Conservation (phyloP, 2,329 filamentous ascomycete species). For the Grosmannia serpens region DNA sequence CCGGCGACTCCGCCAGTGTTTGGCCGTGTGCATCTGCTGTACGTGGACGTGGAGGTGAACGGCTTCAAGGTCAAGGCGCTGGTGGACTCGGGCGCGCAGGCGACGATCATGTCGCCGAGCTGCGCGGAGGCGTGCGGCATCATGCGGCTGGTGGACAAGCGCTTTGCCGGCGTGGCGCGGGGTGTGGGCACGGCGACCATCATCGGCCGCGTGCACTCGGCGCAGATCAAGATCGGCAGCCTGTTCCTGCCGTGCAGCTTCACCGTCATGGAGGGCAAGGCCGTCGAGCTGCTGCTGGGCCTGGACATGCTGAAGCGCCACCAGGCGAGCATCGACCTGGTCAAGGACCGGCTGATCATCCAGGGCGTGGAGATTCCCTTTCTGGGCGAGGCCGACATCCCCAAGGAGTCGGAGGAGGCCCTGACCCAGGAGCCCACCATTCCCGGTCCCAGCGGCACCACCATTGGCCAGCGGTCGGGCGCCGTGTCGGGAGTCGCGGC, state of each 20-base stretch:
- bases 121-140: constrained; percentile 90
- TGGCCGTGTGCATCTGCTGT: constrained; percentile 88
- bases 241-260: constrained; percentile 88
- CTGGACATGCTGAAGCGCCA: constrained; percentile 96
- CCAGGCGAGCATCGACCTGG: constrained; percentile 83
- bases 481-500: constrained; percentile 47
- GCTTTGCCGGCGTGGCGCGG: constrained; percentile 83
- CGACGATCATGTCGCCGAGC: constrained; percentile 94
- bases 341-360: constrained; percentile 75
- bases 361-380: constrained; percentile 83
- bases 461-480: constrained; percentile 74
- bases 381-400: constrained; percentile 84
- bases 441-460: constrained; percentile 75
- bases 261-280: constrained; percentile 98
- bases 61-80: constrained; percentile 86
- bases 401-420: constrained; percentile 66
- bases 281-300: constrained; percentile 84
- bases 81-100: constrained; percentile 93
- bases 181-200: constrained; percentile 93
- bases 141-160: constrained; percentile 86
- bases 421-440: constrained; percentile 72
- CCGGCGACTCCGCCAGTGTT: constrained; percentile 53
- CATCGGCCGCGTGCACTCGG: constrained; percentile 87
- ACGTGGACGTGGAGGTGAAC: constrained; percentile 93
- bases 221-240: constrained; percentile 84